These are phyloP conservation scores for Aethionema arabicum DNA, from an alignment of 345 rosid species.

Conservation along the genomic window DNA sequence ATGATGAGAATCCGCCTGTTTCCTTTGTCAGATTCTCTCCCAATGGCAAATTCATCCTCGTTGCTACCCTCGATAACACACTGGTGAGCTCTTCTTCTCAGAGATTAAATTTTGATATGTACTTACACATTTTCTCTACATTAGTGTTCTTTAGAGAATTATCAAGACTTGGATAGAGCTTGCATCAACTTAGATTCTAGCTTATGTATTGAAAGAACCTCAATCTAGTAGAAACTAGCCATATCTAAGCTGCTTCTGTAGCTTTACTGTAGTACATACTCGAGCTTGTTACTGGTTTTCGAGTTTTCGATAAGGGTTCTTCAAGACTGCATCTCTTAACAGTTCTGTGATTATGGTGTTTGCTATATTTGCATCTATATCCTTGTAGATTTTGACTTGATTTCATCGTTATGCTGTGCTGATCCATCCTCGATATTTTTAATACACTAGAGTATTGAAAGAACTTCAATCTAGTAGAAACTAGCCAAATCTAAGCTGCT, in stretches of 20 bases:
- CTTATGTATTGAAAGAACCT: not conserved
- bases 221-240: constrained; percentile 3
- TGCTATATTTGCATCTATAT: constrained; percentile 5
- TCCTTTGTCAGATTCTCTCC: constrained; percentile 87
- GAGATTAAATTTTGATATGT: constrained; percentile 7
- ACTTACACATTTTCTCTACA: constrained; percentile 8
- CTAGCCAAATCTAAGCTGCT: not conserved
- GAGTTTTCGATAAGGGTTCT: not conserved
- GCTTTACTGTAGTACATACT: too few species aligned
- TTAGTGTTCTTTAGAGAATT: not conserved
- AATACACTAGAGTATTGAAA: too few species aligned
- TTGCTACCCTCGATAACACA: constrained; percentile 83
- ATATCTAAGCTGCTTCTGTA: constrained; percentile 2
- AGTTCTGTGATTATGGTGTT: too few species aligned
- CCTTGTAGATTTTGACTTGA: constrained; percentile 3
- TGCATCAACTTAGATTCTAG: constrained; percentile 16
- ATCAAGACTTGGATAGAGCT: not conserved
- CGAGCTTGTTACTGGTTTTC: too few species aligned
- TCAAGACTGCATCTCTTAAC: not conserved
- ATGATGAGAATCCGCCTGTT: constrained; percentile 92
- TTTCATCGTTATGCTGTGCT: constrained; percentile 6
- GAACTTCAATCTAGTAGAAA: too few species aligned
- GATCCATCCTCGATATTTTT: not conserved
- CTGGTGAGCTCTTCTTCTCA: constrained; percentile 48
- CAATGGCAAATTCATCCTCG: constrained; percentile 88